Evolutionary conservation across 371 early-diverging fungal species (phyloP).

Genomic region (Syncephalastrum monosporum): DNA sequence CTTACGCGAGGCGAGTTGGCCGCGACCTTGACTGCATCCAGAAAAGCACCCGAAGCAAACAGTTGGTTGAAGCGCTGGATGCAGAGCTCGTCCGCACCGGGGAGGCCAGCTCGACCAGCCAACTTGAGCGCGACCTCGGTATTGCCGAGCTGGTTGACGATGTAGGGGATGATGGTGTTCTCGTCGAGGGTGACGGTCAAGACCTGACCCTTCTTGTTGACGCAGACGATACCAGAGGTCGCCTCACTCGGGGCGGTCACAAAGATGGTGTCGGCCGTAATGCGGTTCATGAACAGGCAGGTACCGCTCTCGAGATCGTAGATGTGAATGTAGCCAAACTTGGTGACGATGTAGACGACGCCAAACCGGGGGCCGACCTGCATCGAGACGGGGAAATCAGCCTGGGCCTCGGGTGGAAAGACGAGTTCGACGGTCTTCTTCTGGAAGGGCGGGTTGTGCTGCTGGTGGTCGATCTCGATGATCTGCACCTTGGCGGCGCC

Average conservation of each 20-base stretch:
- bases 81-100: conserved; percentile 95
- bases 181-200: conserved; percentile 92
- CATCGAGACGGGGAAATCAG: conserved; percentile 97
- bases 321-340: conserved; percentile 96
- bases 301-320: conserved; percentile 93
- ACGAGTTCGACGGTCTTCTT: conserved; percentile 92
- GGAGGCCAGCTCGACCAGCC: conserved; percentile 88
- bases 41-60: conserved; percentile 75
- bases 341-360: conserved; percentile 93
- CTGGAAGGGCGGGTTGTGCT: conserved; percentile 85
- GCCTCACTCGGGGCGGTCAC: conserved; percentile 90
- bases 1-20: conserved; percentile 89
- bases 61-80: conserved; percentile 85
- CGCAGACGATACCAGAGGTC: conserved; percentile 88
- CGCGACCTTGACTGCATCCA: conserved; percentile 94
- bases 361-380: conserved; percentile 91
- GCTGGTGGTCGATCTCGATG: conserved; percentile 95
- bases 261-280: conserved; percentile 96
- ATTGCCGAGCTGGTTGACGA: conserved; percentile 80
- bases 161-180: conserved; percentile 84
- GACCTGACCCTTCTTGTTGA: conserved; percentile 97
- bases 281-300: conserved; percentile 95
- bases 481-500: conserved; percentile 89
- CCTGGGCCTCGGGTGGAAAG: conserved; percentile 93
- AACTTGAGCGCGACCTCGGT: conserved; percentile 88